A percentile compares a stretch with the other conserved stretches of the same genome.
These are phyloP conservation scores for Cryphonectria radicalis DNA, from an alignment of 2,329 filamentous ascomycete genomes.

Conservation along the genomic window DNA sequence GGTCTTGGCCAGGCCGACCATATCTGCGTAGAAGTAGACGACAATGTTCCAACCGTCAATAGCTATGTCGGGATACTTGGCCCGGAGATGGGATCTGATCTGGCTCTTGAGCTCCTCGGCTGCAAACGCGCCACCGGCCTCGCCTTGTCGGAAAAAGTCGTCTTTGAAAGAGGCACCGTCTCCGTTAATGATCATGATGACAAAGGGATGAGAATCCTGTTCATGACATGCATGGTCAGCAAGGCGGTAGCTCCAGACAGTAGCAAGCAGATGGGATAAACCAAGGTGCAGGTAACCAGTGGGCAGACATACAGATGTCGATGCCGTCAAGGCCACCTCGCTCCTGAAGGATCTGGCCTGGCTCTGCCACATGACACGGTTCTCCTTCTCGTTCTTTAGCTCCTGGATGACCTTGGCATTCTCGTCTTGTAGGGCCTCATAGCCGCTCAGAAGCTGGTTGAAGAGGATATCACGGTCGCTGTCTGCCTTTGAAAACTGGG, in stretches of 20 bases:
- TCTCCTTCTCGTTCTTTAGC: conserved; percentile 26
- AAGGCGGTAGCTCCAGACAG: neutral
- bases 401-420: conserved; percentile 10
- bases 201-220: conserved; percentile 41
- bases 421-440: conserved; percentile 18
- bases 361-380: conserved; percentile 25
- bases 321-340: conserved; percentile 21
- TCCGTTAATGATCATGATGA: conserved; percentile 42
- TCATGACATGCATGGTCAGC: neutral
- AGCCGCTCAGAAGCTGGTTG: conserved; percentile 22
- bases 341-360: conserved; percentile 22
- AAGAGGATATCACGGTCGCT: conserved; percentile 24
- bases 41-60: conserved; percentile 41
- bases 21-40: conserved; percentile 40
- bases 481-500: conserved; percentile 22
- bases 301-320: conserved; percentile 20
- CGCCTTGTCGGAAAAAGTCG: conserved; percentile 37
- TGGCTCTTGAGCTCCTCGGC: conserved; percentile 37
- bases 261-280: neutral
- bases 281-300: neutral
- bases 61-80: conserved; percentile 34
- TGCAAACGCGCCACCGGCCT: conserved; percentile 40
- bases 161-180: conserved; percentile 43
- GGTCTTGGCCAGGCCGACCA: conserved; percentile 39
- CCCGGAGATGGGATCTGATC: conserved; percentile 34